Percentiles rank a stretch among this genome's conserved stretches.
phyloP scores from a whole-genome alignment of 2,329 filamentous ascomycete genomes.

The Colletotrichum cereale region DNA sequence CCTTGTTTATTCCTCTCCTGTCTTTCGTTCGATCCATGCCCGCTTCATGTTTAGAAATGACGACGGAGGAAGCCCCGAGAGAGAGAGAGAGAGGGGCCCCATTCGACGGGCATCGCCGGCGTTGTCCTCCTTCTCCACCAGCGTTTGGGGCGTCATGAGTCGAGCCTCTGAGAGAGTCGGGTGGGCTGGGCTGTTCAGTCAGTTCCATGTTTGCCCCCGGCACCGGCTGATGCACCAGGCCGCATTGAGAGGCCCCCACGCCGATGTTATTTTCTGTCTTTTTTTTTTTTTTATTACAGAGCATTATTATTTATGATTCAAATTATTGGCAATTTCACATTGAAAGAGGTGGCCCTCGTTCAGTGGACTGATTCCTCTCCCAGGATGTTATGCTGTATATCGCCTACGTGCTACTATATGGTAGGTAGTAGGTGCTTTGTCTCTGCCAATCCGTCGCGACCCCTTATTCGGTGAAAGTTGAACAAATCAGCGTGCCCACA shows the following conservation, averaged over 20 bases:
- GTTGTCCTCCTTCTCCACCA: slow-evolving; percentile 4
- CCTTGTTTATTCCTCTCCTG: neutral
- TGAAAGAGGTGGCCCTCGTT: neutral
- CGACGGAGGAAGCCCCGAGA: slow-evolving; percentile 6
- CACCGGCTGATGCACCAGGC: slow-evolving; percentile 24
- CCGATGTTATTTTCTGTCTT: neutral
- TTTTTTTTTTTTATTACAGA: too few relatives aligned
- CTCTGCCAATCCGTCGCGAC: neutral
- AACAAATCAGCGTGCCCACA: neutral
- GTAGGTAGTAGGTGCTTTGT: neutral
- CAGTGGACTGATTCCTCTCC: neutral
- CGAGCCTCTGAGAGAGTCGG: slow-evolving; percentile 10
- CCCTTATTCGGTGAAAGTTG: neutral
- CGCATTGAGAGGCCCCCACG: slow-evolving; percentile 28
- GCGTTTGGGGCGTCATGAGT: slow-evolving; percentile 22
- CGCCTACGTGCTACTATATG: too few relatives aligned
- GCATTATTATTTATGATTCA: slow-evolving; percentile 13
- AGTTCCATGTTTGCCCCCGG: neutral
- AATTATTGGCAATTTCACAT: slow-evolving; percentile 2
- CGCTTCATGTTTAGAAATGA: slow-evolving; percentile 17
- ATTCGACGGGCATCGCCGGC: slow-evolving; percentile 25
- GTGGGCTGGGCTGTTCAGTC: neutral
- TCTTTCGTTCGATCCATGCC: neutral
- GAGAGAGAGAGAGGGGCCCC: too few relatives aligned
- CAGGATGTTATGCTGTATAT: neutral